Evolutionary conservation across 148 eudicot species (phyloP).

Genomic region (Euryodendron excelsum): DNA sequence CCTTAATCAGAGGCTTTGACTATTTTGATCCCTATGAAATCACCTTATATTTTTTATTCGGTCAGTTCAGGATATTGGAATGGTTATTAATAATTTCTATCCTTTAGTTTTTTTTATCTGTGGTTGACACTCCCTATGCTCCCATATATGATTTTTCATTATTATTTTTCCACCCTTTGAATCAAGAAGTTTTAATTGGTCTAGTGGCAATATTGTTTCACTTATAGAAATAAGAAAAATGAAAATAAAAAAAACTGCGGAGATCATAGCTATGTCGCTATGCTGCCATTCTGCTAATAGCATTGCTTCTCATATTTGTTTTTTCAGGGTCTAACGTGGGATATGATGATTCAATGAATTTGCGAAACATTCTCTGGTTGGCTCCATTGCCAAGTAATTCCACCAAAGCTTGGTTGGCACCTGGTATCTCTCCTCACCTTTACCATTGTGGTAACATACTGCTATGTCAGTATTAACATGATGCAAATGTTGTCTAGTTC

Average conservation of each 20-base stretch:
- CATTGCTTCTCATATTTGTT: slow-evolving; percentile 5
- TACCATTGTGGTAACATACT: slow-evolving; percentile 1
- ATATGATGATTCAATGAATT: slow-evolving; percentile 74
- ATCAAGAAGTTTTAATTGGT: slow-evolving; percentile 4
- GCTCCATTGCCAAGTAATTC: slow-evolving; percentile 83
- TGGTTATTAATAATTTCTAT: not conserved
- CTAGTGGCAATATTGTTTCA: not conserved
- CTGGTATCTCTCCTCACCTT: slow-evolving; percentile 53
- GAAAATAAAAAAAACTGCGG: not conserved
- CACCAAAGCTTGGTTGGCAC: slow-evolving; percentile 59
- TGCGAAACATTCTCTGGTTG: slow-evolving; percentile 94
- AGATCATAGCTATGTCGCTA: not conserved
- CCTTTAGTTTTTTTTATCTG: not conserved
- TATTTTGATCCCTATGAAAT: not conserved
- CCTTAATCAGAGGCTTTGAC: not conserved
- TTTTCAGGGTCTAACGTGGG: slow-evolving; percentile 69
- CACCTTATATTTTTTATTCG: not conserved
- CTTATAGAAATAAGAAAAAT: not conserved
- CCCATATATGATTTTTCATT: not conserved
- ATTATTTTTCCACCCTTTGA: not conserved
- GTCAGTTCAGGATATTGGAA: not conserved
- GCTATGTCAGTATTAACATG: not conserved
- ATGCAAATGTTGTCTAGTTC: not conserved
- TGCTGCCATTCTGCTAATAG: not conserved
- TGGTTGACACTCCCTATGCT: not conserved